A percentile compares a stretch with the other conserved stretches of the same genome.
phyloP scores from a whole-genome alignment of 2,329 filamentous ascomycete species.

The Tolypocladium sp. region DNA sequence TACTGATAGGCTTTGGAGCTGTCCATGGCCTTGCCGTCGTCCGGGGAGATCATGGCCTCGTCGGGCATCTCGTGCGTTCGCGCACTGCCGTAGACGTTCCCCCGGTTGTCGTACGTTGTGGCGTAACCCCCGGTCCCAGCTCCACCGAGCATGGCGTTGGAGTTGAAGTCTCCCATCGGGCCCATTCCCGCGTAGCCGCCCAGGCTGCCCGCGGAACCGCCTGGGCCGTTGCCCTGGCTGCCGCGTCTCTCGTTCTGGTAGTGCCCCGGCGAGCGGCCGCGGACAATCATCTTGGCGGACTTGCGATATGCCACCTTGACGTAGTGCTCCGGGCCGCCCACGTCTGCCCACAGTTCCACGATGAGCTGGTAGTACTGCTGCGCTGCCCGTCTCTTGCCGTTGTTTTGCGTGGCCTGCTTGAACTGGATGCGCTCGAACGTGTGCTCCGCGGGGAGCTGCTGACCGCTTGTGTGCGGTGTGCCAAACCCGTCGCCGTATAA shows the following conservation, averaged over 20 bases:
- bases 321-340: slow-evolving; percentile 47
- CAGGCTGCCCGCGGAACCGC: slow-evolving; percentile 54
- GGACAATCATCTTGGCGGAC: slow-evolving; percentile 79
- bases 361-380: slow-evolving; percentile 92
- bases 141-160: slow-evolving; percentile 26
- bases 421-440: slow-evolving; percentile 88
- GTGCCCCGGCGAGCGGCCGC: slow-evolving; percentile 72
- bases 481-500: slow-evolving; percentile 35
- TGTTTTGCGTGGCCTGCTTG: slow-evolving; percentile 89
- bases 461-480: slow-evolving; percentile 15
- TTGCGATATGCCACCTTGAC: slow-evolving; percentile 63
- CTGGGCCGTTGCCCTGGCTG: slow-evolving; percentile 59
- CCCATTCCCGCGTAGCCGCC: slow-evolving; percentile 28
- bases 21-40: slow-evolving; percentile 41
- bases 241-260: slow-evolving; percentile 64
- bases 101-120: slow-evolving; percentile 16
- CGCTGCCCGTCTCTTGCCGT: slow-evolving; percentile 79
- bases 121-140: slow-evolving; percentile 12
- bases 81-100: slow-evolving; percentile 28
- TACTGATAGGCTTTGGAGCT: slow-evolving; percentile 45
- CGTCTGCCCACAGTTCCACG: slow-evolving; percentile 70
- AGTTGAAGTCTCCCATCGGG: slow-evolving; percentile 17
- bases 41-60: slow-evolving; percentile 41
- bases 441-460: slow-evolving; percentile 41
- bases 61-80: slow-evolving; percentile 40